Base-by-base conservation (phyloP, 768 basidiomycete species). In the Tephrocybe sp. region DNA sequence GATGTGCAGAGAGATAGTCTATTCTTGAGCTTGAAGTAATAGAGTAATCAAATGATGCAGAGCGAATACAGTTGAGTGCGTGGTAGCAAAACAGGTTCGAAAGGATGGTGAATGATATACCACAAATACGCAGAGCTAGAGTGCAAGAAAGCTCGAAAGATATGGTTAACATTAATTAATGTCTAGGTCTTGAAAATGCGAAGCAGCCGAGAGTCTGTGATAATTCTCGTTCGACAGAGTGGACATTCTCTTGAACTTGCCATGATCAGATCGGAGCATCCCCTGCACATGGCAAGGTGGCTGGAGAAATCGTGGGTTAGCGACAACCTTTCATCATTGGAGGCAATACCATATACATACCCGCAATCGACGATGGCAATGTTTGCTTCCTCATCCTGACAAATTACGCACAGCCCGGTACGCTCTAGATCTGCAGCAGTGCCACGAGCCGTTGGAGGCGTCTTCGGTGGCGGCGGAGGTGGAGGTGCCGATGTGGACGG, bases 311-410 rank as follows among this genome's bases (percentile, higher is more conserved):
- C n/a, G 14, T 54, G 5, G 49, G 17, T 32, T 10, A 43, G 5
- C 4, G 13, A 7, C 19, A 0, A 12, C 9, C 4, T 38, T 33
- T 23, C n/a, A 8, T 31, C 2, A n/a, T n/a, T 32, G 17, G 5
- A 3, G 13, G 16, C 19, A 36, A 22, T 1, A 38, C 17, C n/a
- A 16, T 3, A 38, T 2, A 38, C 36, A 39, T 65, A 91, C 87
- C 94, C 94, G 80, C 94, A 97, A 67, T 97, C 94, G 11, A 96
- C 88, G 48, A 93, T 84, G 2, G 92, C 94, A 51, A 97, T 89
- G 57, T 89, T 93, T 0, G 94, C 93, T 56, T 96, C 93, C 52
- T 93, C 89, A 55, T 97, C 94, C 62, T 95, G 93, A 62, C 94
- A 97, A 9, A 97, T 80, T 0, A 96, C 90, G 64, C 94, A 97